Percentiles rank a stretch among this genome's conserved stretches.
Conservation (phyloP, 192 early-diverging fungal genomes). For the Rhizoclosmatium sp. region DNA sequence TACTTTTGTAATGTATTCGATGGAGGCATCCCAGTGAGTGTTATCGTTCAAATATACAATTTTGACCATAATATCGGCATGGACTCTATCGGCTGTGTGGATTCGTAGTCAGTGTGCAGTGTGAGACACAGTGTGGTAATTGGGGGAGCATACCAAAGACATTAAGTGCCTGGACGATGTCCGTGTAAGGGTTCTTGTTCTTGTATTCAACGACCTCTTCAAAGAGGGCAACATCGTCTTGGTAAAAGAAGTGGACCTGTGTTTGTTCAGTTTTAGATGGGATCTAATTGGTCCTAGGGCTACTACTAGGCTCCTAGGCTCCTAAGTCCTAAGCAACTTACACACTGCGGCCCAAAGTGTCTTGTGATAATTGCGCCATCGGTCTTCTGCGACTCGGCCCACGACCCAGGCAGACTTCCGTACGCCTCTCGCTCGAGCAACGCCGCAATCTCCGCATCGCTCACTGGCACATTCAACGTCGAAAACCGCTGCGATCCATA, state of each 20-base stretch:
- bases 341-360: neutral
- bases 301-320: neutral
- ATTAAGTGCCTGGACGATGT: neutral
- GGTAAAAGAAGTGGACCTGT: conserved; percentile 34
- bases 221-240: conserved; percentile 32
- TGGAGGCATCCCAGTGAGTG: conserved; percentile 50
- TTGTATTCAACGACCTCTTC: conserved; percentile 25
- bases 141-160: conserved; percentile 14
- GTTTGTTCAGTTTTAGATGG: neutral
- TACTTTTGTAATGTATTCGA: conserved; percentile 26
- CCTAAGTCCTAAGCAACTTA: neutral
- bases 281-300: neutral
- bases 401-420: neutral
- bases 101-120: neutral
- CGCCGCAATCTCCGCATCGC: neutral
- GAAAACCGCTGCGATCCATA: no score
- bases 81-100: neutral
- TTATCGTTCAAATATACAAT: conserved; percentile 40
- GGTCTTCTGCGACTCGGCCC: neutral
- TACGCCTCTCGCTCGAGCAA: conserved; percentile 2
- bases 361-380: conserved; percentile 22
- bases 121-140: neutral
- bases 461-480: neutral
- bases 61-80: conserved; percentile 48
- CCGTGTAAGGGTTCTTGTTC: neutral